phyloP scores from a whole-genome alignment of 2,329 filamentous ascomycete species.

The Nemania diffusa region DNA sequence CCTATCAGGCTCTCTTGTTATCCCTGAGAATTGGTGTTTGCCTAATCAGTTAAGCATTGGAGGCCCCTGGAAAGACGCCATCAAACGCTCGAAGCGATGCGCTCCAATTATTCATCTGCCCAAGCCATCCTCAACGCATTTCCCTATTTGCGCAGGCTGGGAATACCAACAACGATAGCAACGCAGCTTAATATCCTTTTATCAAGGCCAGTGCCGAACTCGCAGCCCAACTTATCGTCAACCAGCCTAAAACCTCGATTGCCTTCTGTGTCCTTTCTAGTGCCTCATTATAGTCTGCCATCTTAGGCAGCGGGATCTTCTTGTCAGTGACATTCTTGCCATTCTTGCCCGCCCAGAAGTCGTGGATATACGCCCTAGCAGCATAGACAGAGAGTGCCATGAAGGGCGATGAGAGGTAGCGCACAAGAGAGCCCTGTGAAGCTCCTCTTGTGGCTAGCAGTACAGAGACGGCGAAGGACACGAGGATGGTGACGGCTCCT shows the following conservation, averaged over 20 bases:
- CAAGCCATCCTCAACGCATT: too few relatives aligned
- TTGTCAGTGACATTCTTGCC: slow-evolving; percentile 34
- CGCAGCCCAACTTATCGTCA: slow-evolving; percentile 40
- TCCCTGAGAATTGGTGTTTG: too few relatives aligned
- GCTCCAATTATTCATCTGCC: not conserved
- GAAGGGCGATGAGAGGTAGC: slow-evolving; percentile 34
- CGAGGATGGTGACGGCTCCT: slow-evolving; percentile 52
- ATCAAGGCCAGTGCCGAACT: slow-evolving; percentile 38
- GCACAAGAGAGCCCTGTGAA: slow-evolving; percentile 32
- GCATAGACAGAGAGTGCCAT: slow-evolving; percentile 35
- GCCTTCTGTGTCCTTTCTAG: slow-evolving; percentile 38
- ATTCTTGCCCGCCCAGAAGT: slow-evolving; percentile 39
- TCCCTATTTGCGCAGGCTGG: too few relatives aligned
- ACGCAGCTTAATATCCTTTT: slow-evolving; percentile 32
- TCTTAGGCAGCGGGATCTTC: slow-evolving; percentile 43
- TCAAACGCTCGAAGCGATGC: too few relatives aligned
- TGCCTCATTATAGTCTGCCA: slow-evolving; percentile 45
- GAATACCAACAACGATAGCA: too few relatives aligned
- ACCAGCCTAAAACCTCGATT: slow-evolving; percentile 39
- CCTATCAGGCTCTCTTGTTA: too few relatives aligned
- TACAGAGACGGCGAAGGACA: slow-evolving; percentile 38
- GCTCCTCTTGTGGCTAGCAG: slow-evolving; percentile 32
- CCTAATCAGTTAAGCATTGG: too few relatives aligned
- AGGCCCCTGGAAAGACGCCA: too few relatives aligned
- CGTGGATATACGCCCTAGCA: slow-evolving; percentile 37